Conservation (phyloP, 176 grass and related monocot species). For the Guadua angustifolia region DNA sequence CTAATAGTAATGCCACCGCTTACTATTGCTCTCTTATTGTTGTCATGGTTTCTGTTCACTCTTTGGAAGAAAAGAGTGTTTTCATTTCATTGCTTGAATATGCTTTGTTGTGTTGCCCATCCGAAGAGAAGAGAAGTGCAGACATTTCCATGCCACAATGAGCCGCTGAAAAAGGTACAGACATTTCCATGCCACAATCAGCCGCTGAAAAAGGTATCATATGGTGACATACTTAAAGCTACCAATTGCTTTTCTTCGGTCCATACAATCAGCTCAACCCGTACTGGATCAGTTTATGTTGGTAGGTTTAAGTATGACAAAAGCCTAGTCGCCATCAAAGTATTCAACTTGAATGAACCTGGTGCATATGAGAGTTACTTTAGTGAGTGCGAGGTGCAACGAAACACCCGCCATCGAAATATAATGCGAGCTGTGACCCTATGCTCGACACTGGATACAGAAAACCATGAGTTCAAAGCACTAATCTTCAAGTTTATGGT, state of each 20-base stretch:
- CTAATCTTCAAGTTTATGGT: constrained; percentile 2
- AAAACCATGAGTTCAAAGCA: constrained; percentile 16
- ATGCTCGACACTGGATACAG: constrained; percentile 36
- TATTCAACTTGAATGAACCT: constrained; percentile 5
- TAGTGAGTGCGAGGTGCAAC: constrained; percentile 33
- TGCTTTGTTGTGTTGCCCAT: no score
- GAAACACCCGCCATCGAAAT: constrained; percentile 46
- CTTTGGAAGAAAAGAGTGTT: neutral
- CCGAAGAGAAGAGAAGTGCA: no score
- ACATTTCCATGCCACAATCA: neutral
- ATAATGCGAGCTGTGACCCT: constrained; percentile 30
- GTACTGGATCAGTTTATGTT: neutral
- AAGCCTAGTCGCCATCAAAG: neutral
- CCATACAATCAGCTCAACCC: constrained; percentile 4
- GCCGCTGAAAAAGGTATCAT: neutral
- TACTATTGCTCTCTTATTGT: neutral
- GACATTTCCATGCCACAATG: no score
- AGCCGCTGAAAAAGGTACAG: no score
- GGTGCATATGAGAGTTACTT: constrained; percentile 37
- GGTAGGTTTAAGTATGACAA: constrained; percentile 7
- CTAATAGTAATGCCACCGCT: neutral
- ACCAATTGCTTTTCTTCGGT: neutral
- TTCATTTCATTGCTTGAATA: no score
- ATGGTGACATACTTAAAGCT: neutral
- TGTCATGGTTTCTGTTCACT: neutral